Base-by-base conservation (phyloP, 495 filamentous ascomycete species). In the Tuber aestivum region DNA sequence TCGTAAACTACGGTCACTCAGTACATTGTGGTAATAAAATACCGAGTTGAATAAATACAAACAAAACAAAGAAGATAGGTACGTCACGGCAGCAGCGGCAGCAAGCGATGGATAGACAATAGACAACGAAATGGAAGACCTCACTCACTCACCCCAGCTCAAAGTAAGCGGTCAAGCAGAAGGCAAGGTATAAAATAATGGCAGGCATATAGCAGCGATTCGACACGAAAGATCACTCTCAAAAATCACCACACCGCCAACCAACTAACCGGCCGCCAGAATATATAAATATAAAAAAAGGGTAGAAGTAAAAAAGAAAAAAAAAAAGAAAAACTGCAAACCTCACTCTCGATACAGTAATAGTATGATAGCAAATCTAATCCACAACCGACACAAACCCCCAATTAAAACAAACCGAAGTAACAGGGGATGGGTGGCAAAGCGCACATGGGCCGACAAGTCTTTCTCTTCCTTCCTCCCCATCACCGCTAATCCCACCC, bases 31-130 rank as follows among this genome's bases (percentile, higher is more conserved):
- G 2, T 61, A 14, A 10, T n/a, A 14, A 12, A 61, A 32, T 61
- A 61, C n/a, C 50, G 27, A 61, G n/a, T n/a, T 61, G n/a, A 61
- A 56, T 56, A 56, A 56, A 27, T 32, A 61, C 50, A 61, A 61
- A 61, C 50, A 61, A 27, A n/a, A n/a, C 10, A 61, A 27, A 3
- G 3, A 27, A 61, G 23, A 56, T 21, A 56, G 50, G 50, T 27
- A 61, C 50, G 23, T 1, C 14, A 61, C 23, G 3, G 23, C 50
- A 61, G 50, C 50, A 3, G n/a, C 50, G 3, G n/a, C 50, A 61
- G 50, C n/a, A 61, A 27, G 48, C 23, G 48, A 27, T 56, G 23
- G 23, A 32, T 27, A n/a, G 23, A 32, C n/a, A 61, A 61, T 32
- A n/a, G 45, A 48, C 45, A 48, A 48, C 20, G 45, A 48, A 48